Conservation (phyloP, 116 monocot species). For the Dioscorea cayenensis region DNA sequence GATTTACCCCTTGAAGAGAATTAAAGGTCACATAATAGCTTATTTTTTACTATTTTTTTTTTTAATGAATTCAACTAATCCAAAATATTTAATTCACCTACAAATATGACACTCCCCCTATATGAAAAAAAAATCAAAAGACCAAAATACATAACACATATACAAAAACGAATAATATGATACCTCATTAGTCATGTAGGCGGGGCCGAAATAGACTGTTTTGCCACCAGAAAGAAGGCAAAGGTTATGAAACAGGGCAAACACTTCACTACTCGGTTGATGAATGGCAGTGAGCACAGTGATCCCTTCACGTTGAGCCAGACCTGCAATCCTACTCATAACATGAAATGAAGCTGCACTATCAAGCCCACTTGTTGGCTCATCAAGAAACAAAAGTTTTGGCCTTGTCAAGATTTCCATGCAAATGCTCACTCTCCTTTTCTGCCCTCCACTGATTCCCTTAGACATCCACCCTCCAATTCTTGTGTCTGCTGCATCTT, state of each 20-base stretch:
- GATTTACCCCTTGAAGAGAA: too few relatives aligned
- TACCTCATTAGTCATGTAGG: slow-evolving; percentile 20
- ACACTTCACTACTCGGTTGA: slow-evolving; percentile 48
- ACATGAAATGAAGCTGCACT: slow-evolving; percentile 33
- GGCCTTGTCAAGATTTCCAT: slow-evolving; percentile 49
- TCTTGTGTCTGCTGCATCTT: slow-evolving; percentile 17
- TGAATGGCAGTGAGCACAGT: slow-evolving; percentile 35
- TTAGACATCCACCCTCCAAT: slow-evolving; percentile 30
- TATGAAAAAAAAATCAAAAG: too few relatives aligned
- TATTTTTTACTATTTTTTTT: too few relatives aligned
- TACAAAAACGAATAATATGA: background rate
- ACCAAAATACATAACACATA: too few relatives aligned
- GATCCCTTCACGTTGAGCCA: slow-evolving; percentile 10
- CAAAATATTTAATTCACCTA: too few relatives aligned
- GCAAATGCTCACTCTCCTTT: slow-evolving; percentile 47
- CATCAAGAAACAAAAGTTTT: slow-evolving; percentile 48
- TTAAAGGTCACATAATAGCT: too few relatives aligned
- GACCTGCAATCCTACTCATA: slow-evolving; percentile 13
- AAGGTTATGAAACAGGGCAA: slow-evolving; percentile 20
- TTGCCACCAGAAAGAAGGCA: slow-evolving; percentile 32
- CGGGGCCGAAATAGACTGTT: slow-evolving; percentile 31
- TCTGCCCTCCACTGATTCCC: slow-evolving; percentile 53
- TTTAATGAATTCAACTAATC: too few relatives aligned
- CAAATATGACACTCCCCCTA: too few relatives aligned
- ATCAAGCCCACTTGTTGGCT: slow-evolving; percentile 38